A percentile compares a stretch with the other conserved stretches of the same genome.
Conservation (phyloP, 116 monocot species). For the Iris pallida region DNA sequence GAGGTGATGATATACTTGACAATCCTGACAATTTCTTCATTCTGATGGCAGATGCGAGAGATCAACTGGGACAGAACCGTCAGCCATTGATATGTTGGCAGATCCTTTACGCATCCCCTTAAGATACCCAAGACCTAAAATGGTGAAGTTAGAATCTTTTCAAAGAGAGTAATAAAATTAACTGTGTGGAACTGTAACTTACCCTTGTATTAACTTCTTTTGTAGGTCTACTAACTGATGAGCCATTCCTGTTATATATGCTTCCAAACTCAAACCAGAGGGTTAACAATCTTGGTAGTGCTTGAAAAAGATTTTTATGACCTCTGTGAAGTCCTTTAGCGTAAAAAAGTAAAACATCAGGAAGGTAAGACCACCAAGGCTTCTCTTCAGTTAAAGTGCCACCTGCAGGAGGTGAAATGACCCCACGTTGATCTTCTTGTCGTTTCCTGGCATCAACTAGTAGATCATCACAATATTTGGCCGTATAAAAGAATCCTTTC, state of each 20-base stretch:
- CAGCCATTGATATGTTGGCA: constrained; percentile 96
- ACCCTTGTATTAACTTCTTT: constrained; percentile 78
- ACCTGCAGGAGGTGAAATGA: constrained; percentile 35
- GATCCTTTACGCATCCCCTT: constrained; percentile 90
- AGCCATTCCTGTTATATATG: constrained; percentile 58
- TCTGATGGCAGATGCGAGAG: constrained; percentile 94
- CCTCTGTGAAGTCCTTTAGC: constrained; percentile 94
- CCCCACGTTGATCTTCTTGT: constrained; percentile 61
- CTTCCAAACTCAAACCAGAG: constrained; percentile 99
- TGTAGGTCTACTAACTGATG: constrained; percentile 46
- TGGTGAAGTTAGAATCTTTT: constrained; percentile 2
- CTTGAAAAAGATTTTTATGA: constrained; percentile 90
- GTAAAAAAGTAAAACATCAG: constrained; percentile 76
- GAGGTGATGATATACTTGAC: constrained; percentile 91
- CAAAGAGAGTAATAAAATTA: not conserved
- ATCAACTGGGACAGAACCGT: constrained; percentile 88
- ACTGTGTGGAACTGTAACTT: not conserved
- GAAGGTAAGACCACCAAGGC: constrained; percentile 91
- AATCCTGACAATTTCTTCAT: constrained; percentile 73
- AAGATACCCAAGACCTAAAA: constrained; percentile 80
- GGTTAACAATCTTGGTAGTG: constrained; percentile 84
- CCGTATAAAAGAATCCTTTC: constrained; percentile 90
- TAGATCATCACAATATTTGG: constrained; percentile 94
- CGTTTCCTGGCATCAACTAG: constrained; percentile 91
- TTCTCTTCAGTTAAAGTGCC: constrained; percentile 57